Evolutionary conservation across 2,329 filamentous ascomycete species (phyloP), one percentile per base, ranked within the genome.

Genomic region (Fusarium sp.): DNA sequence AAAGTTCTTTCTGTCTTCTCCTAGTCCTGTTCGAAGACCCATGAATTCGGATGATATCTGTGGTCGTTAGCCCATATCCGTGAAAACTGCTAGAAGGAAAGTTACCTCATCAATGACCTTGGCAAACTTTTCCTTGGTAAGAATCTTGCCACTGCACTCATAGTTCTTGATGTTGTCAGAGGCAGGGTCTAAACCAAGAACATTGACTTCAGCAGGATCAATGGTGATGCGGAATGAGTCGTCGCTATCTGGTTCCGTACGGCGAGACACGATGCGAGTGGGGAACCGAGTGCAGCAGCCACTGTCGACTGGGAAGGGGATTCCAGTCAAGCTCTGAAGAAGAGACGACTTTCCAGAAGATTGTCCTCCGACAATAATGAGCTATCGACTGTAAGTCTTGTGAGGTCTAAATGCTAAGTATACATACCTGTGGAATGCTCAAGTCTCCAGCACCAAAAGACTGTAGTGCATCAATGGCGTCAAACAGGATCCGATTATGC

Each of bases 301-400:
- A 9, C 61, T 71, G 14, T 76, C 77, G 1, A 80, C 76, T 1
- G 78, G 79, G 37, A 83, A 83, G 0, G 81, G 81, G 18, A 83
- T 81, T 5, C 79, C 80, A 2, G 79, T 81, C 54, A 82, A 62
- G 23, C 77, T 81, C 49, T 79, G 78, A 5, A 83, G 69, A 3
- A 83, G 71, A 9, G 81, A 81, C 0, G 81, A 82, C 27, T 82
- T 82, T 5, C 80, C 81, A 5, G 78, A 74, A 1, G 80, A 82
- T 61, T 82, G 81, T 1, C 77, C 75, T 3, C 81, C 80, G 0
- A 82, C 79, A 32, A 82, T 80, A 3, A 82, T 76, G 9, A 82
- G 76, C 79, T 81, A 15, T 8, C 3, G 2, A 1, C 5, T 27
- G 18, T 72, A 6, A 75, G 53, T 15, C 15, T 4, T 33, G 27